Evolutionary conservation across 768 basidiomycete genomes (phyloP), one percentile per base, ranked within the genome.

Genomic region (Psilocybe cyanescens): DNA sequence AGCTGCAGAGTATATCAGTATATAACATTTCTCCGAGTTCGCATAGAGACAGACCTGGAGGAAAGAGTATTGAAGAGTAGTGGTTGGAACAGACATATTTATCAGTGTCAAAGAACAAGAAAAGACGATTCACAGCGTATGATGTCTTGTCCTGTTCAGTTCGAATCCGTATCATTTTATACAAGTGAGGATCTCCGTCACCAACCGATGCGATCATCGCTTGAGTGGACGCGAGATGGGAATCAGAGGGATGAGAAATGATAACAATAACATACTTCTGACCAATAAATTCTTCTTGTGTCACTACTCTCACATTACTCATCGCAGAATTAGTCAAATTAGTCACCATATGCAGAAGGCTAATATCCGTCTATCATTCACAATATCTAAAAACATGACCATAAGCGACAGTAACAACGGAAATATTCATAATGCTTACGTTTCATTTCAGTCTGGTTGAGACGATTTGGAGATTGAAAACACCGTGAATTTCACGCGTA

Each of bases 21-120:
- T 28, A 44, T 9, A 56, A 49, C 17, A 17, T 3, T 7, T 41
- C 14, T 29, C 8, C 11, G 11, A 14, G 31, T 17, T 28, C 29
- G 30, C 24, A 24, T 31, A 29, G 4, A 12, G 35, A 48, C 57
- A 28, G 8, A 71, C 70, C 66, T 71, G 54, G 17, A 65, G 56
- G 29, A 70, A 52, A n/a, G 39, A 53, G 56, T 67, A 70, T 51
- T 70, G 65, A 17, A 62, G 62, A 11, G 71, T 63, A 24, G 55
- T 57, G 14, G 45, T 30, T 46, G 55, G 55, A 33, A 57, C 28
- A 12, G 55, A 31, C 55, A 57, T 57, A 8, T 45, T 44, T 41
- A 28, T 8, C 5, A 29, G 4, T 53, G n/a, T 8, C 29, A 35
- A 35, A 6, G 29, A 6, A 33, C 24, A 19, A 37, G 30, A 35